A percentile compares a stretch with the other conserved stretches of the same genome.
Evolutionary conservation across 306 rosid species (phyloP).

Genomic region (Vachellia pachyceras): DNA sequence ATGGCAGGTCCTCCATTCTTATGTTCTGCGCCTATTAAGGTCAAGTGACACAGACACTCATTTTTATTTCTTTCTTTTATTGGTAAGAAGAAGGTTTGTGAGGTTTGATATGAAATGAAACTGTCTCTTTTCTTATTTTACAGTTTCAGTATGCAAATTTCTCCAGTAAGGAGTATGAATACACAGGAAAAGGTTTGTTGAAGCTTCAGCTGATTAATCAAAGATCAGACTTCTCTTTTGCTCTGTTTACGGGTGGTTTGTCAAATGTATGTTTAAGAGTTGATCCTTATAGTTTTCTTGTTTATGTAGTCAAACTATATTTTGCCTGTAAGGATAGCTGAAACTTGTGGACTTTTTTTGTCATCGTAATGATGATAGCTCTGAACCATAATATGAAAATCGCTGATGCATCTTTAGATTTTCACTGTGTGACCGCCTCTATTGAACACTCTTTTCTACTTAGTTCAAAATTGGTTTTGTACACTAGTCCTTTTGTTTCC

Average conservation of each 20-base stretch:
- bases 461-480: too few relatives aligned
- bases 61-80: neutral
- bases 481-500: too few relatives aligned
- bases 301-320: neutral
- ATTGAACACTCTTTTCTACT: neutral
- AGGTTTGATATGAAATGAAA: conserved; percentile 1
- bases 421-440: neutral
- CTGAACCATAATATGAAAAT: too few relatives aligned
- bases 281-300: conserved; percentile 15
- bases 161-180: conserved; percentile 60
- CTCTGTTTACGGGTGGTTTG: conserved; percentile 82
- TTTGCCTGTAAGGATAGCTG: conserved; percentile 6
- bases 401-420: neutral
- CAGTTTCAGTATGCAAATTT: conserved; percentile 92
- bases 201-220: conserved; percentile 89
- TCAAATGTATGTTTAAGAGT: conserved; percentile 52
- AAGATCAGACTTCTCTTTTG: conserved; percentile 88
- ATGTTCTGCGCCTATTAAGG: conserved; percentile 95
- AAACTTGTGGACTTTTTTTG: neutral
- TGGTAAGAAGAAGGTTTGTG: conserved; percentile 25
- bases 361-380: too few relatives aligned
- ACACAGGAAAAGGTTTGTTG: conserved; percentile 72
- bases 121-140: conserved; percentile 17
- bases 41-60: conserved; percentile 24
- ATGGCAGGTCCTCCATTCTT: conserved; percentile 60